Percentiles rank a stretch among this genome's conserved stretches.
These are phyloP conservation scores for Coemansia sp. DNA, from an alignment of 192 early-diverging fungal genomes.

Conservation along the genomic window DNA sequence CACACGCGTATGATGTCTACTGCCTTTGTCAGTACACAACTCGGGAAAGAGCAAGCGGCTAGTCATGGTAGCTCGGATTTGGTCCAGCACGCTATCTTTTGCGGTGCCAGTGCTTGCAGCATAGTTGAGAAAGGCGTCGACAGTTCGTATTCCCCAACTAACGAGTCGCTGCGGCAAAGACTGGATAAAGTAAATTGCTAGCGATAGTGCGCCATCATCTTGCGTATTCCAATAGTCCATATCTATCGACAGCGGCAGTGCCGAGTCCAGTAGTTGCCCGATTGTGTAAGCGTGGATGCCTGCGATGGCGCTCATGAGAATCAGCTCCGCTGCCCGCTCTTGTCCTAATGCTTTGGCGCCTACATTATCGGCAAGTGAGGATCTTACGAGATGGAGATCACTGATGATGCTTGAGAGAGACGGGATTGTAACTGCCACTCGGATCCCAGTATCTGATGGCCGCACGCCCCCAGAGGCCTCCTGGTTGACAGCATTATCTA, in stretches of 20 bases:
- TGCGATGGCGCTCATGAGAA: conserved; percentile 32
- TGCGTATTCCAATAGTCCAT: conserved; percentile 70
- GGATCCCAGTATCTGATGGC: neutral
- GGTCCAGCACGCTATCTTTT: neutral
- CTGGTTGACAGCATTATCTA: neutral
- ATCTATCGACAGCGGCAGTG: conserved; percentile 62
- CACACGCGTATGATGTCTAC: conserved; percentile 16
- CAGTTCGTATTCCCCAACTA: conserved; percentile 7
- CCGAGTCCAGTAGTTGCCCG: conserved; percentile 59
- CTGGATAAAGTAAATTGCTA: conserved; percentile 34
- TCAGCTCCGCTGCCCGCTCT: conserved; percentile 10
- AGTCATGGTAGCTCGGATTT: neutral
- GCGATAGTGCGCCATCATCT: conserved; percentile 45
- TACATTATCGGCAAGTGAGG: neutral
- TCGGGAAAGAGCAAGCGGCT: conserved; percentile 19
- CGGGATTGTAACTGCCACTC: conserved; percentile 12
- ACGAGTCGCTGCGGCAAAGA: conserved; percentile 39
- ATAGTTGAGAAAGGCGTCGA: neutral
- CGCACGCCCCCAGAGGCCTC: neutral
- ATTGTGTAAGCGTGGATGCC: conserved; percentile 63
- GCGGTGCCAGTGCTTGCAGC: neutral
- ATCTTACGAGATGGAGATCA: conserved; percentile 25
- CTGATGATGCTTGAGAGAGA: conserved; percentile 15
- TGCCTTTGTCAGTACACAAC: conserved; percentile 10
- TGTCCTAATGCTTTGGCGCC: neutral